phyloP scores from a whole-genome alignment of 1,284 basidiomycete species.

The Boletus sp. region DNA sequence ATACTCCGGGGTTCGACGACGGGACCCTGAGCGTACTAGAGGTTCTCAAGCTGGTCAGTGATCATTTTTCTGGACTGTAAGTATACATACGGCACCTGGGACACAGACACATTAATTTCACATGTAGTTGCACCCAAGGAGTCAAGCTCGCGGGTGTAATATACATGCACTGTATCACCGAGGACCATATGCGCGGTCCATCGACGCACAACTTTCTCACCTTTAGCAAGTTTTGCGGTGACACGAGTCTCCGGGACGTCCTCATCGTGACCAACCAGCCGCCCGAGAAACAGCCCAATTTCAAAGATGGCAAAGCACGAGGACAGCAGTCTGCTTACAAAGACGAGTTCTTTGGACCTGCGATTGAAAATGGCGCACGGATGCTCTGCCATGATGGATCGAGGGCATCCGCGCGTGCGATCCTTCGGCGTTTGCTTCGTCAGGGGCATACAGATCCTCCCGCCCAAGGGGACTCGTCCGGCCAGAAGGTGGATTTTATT shows the following conservation, averaged over 20 bases:
- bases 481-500: constrained; percentile 26
- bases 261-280: constrained; percentile 45
- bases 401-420: constrained; percentile 27
- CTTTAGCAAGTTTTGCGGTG: constrained; percentile 47
- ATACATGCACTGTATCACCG: constrained; percentile 49
- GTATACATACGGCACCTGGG: neutral
- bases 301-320: constrained; percentile 25
- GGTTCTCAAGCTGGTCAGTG: constrained; percentile 31
- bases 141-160: constrained; percentile 44
- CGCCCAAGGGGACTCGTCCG: constrained; percentile 32
- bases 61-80: constrained; percentile 27
- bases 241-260: constrained; percentile 42
- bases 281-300: constrained; percentile 31
- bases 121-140: constrained; percentile 31
- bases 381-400: constrained; percentile 35
- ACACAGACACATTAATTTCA: neutral
- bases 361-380: constrained; percentile 37
- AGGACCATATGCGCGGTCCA: constrained; percentile 42
- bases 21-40: constrained; percentile 28
- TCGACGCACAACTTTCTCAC: constrained; percentile 43
- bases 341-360: constrained; percentile 35
- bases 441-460: constrained; percentile 25
- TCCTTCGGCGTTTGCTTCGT: constrained; percentile 32
- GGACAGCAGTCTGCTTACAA: constrained; percentile 27
- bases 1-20: constrained; percentile 39